Base-by-base conservation (phyloP, 139 green algal species). In the Coccomyxa sp. region DNA sequence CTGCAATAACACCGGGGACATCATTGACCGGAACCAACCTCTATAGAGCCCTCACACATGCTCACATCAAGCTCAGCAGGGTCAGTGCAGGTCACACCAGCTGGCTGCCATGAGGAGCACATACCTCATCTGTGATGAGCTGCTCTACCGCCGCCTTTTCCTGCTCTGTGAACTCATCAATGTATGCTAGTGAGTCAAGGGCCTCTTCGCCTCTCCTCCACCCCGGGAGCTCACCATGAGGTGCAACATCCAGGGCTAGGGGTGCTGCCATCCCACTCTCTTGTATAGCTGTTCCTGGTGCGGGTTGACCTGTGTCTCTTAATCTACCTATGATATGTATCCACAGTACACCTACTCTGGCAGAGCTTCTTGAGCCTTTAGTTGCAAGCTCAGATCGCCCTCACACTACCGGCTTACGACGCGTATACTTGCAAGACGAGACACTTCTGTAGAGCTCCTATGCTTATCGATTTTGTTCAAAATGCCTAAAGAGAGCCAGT, bases 101-200 rank as follows among this genome's bases (percentile, higher is more conserved):
- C 40, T 27, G 58, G 8, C 2, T 76, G 35, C 34, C 18, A 70
- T 2, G 7, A 44, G 9, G 12, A 41, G n/a, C 1, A 38, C 5
- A 79, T 78, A 92, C 87, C 88, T 97, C 92, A 39, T 94, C 90
- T 73, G 92, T 82, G 33, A 97, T 92, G 14, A 95, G 74, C n/a
- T 79, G 69, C 5, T 95, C 86, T 3, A 94, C 91, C 27, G 78
- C 39, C 69, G 27, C 24, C 14, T 81, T 81, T 18, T 91, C 85
- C 7, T 89, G 84, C 0, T 80, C 44, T 7, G 81, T 82, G 8
- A 95, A 76, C 14, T 71, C 55, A 78, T 97, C 92, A 0, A 95
- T 83, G 50, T 97, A 97, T 1, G 92, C 86, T 16, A 97, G 85
- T 2, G 91, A 86, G 78, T 96, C 90, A 27, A 97, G 83, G 1